A percentile compares a stretch with the other conserved stretches of the same genome.
Evolutionary conservation across 2,329 filamentous ascomycete species (phyloP).

Genomic region (Curvularia spicifera): DNA sequence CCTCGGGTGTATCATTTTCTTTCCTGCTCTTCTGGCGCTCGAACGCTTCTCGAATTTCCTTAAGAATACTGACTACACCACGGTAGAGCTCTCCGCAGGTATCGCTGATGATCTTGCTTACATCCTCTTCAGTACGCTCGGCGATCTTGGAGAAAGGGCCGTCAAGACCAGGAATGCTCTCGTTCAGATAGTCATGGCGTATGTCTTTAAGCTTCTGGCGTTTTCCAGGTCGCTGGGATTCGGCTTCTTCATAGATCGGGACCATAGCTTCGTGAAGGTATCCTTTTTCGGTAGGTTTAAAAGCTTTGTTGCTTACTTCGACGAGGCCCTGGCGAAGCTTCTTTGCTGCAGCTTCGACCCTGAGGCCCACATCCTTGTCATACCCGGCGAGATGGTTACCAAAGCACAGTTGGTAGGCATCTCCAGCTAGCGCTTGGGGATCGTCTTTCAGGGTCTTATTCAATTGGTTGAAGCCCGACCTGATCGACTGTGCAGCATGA

Average conservation of each 20-base stretch:
- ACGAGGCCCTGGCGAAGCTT: slow-evolving; percentile 1
- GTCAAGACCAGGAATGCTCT: background rate
- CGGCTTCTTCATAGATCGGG: slow-evolving; percentile 19
- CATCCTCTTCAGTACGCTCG: background rate
- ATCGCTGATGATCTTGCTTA: background rate
- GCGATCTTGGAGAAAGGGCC: slow-evolving; percentile 6
- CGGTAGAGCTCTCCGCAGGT: background rate
- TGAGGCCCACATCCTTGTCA: slow-evolving; percentile 1
- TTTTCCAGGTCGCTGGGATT: background rate
- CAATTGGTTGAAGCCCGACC: slow-evolving; percentile 1
- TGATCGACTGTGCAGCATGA: slow-evolving; percentile 9
- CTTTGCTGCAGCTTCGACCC: slow-evolving; percentile 12
- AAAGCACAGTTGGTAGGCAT: slow-evolving; percentile 20
- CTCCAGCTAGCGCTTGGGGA: slow-evolving; percentile 12
- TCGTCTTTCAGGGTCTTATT: slow-evolving; percentile 13
- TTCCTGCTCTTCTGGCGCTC: slow-evolving; percentile 11
- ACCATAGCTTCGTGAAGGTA: slow-evolving; percentile 25
- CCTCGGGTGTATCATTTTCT: slow-evolving; percentile 14
- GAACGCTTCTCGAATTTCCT: slow-evolving; percentile 10
- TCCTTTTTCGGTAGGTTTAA: background rate
- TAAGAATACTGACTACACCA: slow-evolving; percentile 6
- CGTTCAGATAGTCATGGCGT: slow-evolving; percentile 15
- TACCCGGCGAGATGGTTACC: slow-evolving; percentile 2
- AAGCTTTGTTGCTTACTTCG: background rate
- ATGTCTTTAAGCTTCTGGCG: slow-evolving; percentile 6